Percentiles rank a stretch among this genome's conserved stretches.
Conservation (phyloP, 106 monocot genomes). For the Acanthochlamys bracteata region DNA sequence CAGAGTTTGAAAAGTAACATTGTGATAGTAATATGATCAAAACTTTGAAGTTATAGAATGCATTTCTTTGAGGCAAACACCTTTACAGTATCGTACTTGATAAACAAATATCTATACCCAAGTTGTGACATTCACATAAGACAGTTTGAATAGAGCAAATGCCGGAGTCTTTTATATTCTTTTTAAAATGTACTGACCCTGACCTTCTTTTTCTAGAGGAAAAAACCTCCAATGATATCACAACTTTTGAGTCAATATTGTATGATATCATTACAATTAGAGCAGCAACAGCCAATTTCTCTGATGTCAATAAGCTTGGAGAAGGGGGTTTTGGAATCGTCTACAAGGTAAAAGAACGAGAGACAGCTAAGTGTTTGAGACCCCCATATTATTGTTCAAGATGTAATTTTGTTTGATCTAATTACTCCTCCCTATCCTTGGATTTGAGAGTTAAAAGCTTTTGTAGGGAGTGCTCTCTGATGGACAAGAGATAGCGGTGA, state of each 20-base stretch:
- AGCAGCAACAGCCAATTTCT: conserved; percentile 6
- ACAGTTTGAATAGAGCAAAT: too few relatives aligned
- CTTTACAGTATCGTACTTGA: too few relatives aligned
- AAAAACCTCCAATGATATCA: not conserved
- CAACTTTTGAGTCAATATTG: not conserved
- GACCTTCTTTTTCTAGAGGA: not conserved
- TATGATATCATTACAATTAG: conserved; percentile 1
- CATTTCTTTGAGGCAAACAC: too few relatives aligned
- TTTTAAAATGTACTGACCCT: not conserved
- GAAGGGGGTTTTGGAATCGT: conserved; percentile 5
- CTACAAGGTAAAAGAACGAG: conserved; percentile 1
- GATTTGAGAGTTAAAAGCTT: not conserved
- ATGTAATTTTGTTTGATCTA: too few relatives aligned
- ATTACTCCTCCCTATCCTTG: not conserved
- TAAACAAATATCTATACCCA: too few relatives aligned
- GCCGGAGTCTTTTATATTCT: not conserved
- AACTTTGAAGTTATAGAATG: too few relatives aligned
- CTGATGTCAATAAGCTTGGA: conserved; percentile 8
- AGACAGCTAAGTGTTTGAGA: not conserved
- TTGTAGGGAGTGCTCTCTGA: conserved; percentile 1
- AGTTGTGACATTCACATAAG: too few relatives aligned
- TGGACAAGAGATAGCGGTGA: conserved; percentile 7
- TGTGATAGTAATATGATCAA: too few relatives aligned
- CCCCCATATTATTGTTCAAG: too few relatives aligned
- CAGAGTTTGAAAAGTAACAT: too few relatives aligned